phyloP scores from a whole-genome alignment of 1,284 basidiomycete species.

The Wolfiporia cocos region DNA sequence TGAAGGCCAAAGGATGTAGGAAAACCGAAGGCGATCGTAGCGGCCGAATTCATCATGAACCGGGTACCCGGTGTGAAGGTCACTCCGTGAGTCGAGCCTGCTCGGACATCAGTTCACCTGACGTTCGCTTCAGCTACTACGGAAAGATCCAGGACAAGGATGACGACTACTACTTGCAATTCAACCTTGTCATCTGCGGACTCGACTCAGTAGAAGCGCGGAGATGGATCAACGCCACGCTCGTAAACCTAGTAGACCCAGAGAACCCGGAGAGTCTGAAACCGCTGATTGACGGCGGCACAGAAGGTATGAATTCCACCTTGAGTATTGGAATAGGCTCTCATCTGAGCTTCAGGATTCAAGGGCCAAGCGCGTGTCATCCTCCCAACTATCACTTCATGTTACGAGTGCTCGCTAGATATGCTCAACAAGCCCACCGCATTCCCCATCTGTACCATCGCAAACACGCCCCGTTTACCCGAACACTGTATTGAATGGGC shows the following conservation, averaged over 20 bases:
- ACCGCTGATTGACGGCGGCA: conserved; percentile 98
- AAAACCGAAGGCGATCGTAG: conserved; percentile 88
- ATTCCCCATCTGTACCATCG: conserved; percentile 99
- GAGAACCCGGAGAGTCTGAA: conserved; percentile 92
- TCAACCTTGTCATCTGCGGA: conserved; percentile 95
- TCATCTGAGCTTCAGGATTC: conserved; percentile 60
- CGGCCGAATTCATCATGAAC: conserved; percentile 94
- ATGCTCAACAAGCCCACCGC: conserved; percentile 97
- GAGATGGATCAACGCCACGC: conserved; percentile 98
- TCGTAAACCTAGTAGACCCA: conserved; percentile 90
- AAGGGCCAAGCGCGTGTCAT: conserved; percentile 98
- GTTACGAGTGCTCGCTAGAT: conserved; percentile 97
- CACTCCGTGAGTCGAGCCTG: conserved; percentile 66
- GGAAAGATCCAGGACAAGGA: conserved; percentile 99
- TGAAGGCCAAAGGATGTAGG: conserved; percentile 87
- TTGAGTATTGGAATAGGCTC: neutral
- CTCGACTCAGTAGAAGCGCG: conserved; percentile 97
- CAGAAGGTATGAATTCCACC: conserved; percentile 67
- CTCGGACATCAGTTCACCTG: conserved; percentile 7
- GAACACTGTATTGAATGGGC: conserved; percentile 99
- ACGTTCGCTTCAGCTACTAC: conserved; percentile 61
- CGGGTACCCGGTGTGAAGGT: conserved; percentile 92
- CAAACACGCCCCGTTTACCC: conserved; percentile 95
- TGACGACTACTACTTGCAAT: conserved; percentile 94
- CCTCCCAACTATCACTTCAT: conserved; percentile 91